These are phyloP conservation scores for Pisolithus thermaeus DNA, from an alignment of 1,284 basidiomycete genomes.

Conservation along the genomic window DNA sequence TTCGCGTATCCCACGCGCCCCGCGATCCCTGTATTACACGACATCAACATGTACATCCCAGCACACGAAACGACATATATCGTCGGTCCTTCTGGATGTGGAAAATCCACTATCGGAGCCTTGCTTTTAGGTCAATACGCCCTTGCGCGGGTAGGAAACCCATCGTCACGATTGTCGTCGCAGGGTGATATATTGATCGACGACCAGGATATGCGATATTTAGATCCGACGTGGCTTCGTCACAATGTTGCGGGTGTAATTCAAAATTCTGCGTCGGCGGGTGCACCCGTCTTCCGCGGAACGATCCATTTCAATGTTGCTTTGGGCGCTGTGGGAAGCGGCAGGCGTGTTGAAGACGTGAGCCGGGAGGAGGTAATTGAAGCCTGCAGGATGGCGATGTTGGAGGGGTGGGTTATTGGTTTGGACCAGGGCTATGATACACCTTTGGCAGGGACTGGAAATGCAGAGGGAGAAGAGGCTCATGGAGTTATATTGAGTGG, in stretches of 20 bases:
- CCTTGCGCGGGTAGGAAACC: constrained; percentile 31
- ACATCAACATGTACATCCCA: constrained; percentile 59
- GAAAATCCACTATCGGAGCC: constrained; percentile 76
- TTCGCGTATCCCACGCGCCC: constrained; percentile 77
- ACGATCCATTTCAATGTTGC: constrained; percentile 88
- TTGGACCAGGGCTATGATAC: constrained; percentile 91
- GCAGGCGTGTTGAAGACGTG: constrained; percentile 40
- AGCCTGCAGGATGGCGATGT: constrained; percentile 80
- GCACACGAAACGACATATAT: constrained; percentile 75
- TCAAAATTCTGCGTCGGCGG: constrained; percentile 46
- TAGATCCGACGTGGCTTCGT: constrained; percentile 74
- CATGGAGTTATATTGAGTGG: constrained; percentile 81
- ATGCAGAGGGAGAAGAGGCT: constrained; percentile 36
- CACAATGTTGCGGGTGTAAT: constrained; percentile 74
- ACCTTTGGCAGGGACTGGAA: constrained; percentile 36
- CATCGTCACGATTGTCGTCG: no score
- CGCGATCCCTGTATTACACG: constrained; percentile 40
- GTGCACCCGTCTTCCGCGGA: constrained; percentile 26
- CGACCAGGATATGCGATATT: constrained; percentile 69
- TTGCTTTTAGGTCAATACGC: constrained; percentile 78
- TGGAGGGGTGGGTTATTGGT: constrained; percentile 83
- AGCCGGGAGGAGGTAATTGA: constrained; percentile 68
- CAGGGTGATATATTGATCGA: constrained; percentile 71
- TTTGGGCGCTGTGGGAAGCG: constrained; percentile 56
- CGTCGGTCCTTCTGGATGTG: constrained; percentile 75